phyloP scores from a whole-genome alignment of 352 stramenopile species.

The Aphanomyces cochlioides region DNA sequence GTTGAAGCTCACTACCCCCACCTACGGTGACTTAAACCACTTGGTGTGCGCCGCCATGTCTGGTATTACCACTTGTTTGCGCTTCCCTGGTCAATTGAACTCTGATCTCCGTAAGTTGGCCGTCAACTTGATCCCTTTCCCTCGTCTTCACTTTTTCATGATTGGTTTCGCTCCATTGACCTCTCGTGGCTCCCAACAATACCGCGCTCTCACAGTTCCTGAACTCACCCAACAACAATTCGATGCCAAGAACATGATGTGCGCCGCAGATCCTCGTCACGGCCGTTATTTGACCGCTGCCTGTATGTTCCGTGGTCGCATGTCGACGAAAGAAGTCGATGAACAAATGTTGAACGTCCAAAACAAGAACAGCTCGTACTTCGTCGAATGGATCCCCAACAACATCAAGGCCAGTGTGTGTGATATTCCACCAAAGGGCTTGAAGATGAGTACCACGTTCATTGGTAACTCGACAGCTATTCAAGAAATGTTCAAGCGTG shows the following conservation, averaged over 20 bases:
- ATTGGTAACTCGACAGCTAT: conserved; percentile 99
- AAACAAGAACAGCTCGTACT: conserved; percentile 99
- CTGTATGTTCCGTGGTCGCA: conserved; percentile 99
- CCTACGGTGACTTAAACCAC: conserved; percentile 99
- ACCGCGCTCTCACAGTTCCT: conserved; percentile 95
- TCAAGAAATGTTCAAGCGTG: conserved; percentile 99
- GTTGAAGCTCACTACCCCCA: conserved; percentile 98
- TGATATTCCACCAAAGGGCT: conserved; percentile 97
- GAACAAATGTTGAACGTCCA: conserved; percentile 99
- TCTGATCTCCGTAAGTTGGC: conserved; percentile 98
- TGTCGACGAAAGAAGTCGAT: conserved; percentile 99
- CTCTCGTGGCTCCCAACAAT: conserved; percentile 94
- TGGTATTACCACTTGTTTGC: conserved; percentile 97
- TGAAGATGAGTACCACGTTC: conserved; percentile 99
- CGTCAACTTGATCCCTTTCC: conserved; percentile 99
- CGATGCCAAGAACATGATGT: conserved; percentile 99
- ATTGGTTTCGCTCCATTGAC: conserved; percentile 98
- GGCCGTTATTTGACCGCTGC: conserved; percentile 98
- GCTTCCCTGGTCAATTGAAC: conserved; percentile 98
- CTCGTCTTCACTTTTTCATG: conserved; percentile 99
- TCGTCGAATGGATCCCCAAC: conserved; percentile 99
- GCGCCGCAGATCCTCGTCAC: conserved; percentile 97
- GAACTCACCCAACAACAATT: conserved; percentile 99
- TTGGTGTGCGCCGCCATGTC: conserved; percentile 98
- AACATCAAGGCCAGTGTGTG: conserved; percentile 99